Evolutionary conservation across 106 monocot genomes (phyloP), one percentile per base, ranked within the genome.

Genomic region (Cymbidium sinense): DNA sequence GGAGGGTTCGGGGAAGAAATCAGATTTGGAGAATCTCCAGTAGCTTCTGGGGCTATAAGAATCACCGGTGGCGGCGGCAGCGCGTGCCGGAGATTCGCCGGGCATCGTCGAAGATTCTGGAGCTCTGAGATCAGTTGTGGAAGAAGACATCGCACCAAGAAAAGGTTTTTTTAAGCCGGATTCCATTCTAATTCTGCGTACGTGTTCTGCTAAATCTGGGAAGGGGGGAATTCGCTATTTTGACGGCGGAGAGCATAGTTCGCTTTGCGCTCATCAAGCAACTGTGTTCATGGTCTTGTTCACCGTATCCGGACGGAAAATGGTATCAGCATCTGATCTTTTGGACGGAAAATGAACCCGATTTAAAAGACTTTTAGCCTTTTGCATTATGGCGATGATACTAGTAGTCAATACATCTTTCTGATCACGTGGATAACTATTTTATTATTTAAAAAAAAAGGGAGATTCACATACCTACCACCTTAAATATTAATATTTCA

Each of bases 1-100:
- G 61, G 88, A 88, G 31, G 84, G 41, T 19, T 78, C 78, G 1
- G 83, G 87, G 81, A 87, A 81, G 80, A 87, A 81, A 73, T 87
- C 86, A 0, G 77, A 9, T 58, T 71, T 83, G 37, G 73, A 34
- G 28, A 80, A 81, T 23, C 77, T 73, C 86, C 86, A 87, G 73
- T 87, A 87, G 80, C 83, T 78, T 43, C 80, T 70, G 31, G 33
- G n/a, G n/a, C 2, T 17, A 2, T 5, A 8, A 7, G 34, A 39
- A 44, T 44, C 74, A 10, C 44, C 43, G 71, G 8, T 19, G 19
- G 21, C 4, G n/a, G 37, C 21, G 21, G 70, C 5, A 25, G 74
- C 19, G 23, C 11, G 23, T 28, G 43, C n/a, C 41, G 43, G 74
- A 15, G 74, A 44, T 25, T 43, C 27, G 71, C 19, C 71, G 18